These are phyloP conservation scores for Cercospora sp. DNA, from an alignment of 2,329 filamentous ascomycete species.

Conservation along the genomic window DNA sequence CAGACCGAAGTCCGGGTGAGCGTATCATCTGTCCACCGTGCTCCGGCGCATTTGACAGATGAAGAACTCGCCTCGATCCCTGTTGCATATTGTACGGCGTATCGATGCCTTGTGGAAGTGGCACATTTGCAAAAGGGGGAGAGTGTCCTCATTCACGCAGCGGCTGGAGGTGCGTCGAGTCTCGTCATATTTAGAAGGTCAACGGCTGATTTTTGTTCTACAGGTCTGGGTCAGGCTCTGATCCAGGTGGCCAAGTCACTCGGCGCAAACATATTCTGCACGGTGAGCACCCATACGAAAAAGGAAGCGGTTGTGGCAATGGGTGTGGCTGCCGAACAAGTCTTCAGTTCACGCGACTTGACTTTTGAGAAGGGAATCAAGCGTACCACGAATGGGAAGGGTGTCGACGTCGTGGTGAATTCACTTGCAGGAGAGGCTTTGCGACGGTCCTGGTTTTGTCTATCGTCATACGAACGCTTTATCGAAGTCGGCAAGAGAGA, in stretches of 20 bases:
- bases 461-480: constrained; percentile 37
- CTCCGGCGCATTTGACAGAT: no score
- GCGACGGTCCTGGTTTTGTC: constrained; percentile 16
- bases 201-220: no score
- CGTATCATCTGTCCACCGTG: no score
- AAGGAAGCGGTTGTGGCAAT: no score
- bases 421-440: constrained; percentile 19
- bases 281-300: no score
- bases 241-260: no score
- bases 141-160: constrained; percentile 38
- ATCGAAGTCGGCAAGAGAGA: constrained; percentile 30
- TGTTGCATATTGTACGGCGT: constrained; percentile 26
- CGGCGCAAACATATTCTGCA: no score
- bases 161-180: constrained; percentile 27
- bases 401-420: constrained; percentile 21
- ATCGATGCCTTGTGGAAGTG: constrained; percentile 34
- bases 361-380: constrained; percentile 1
- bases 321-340: background rate
- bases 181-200: no score
- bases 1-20: no score
- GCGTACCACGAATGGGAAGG: constrained; percentile 20
- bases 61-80: constrained; percentile 22
- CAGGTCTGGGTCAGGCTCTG: no score
- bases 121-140: constrained; percentile 36
- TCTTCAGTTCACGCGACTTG: background rate